These are phyloP conservation scores for Aspergillus nidulans DNA, from an alignment of 495 filamentous ascomycete genomes.

Conservation along the genomic window DNA sequence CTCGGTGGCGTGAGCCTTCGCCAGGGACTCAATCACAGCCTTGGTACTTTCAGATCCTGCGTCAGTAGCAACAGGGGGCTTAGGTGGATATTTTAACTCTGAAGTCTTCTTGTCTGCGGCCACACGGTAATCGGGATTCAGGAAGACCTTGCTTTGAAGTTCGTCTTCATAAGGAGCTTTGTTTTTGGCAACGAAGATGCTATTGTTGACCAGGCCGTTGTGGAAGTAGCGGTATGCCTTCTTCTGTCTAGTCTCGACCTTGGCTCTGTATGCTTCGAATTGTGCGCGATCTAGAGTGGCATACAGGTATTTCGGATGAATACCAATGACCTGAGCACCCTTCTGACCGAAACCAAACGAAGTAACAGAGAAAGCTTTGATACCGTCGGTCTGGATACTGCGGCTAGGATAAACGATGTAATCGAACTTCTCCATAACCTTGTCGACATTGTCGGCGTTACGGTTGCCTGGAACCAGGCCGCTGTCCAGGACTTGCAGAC, in stretches of 20 bases:
- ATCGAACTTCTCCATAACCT: constrained; percentile 94
- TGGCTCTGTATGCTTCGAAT: constrained; percentile 75
- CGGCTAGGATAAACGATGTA: constrained; percentile 95
- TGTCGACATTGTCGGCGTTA: constrained; percentile 96
- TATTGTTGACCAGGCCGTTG: constrained; percentile 94
- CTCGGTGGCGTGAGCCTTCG: constrained; percentile 61
- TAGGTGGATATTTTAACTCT: constrained; percentile 64
- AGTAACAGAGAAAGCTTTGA: constrained; percentile 97
- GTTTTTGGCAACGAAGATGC: constrained; percentile 91
- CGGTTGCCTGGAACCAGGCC: constrained; percentile 95
- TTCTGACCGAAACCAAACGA: constrained; percentile 99
- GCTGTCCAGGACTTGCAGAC: constrained; percentile 87
- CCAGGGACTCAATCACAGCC: constrained; percentile 72
- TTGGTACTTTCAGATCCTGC: constrained; percentile 58
- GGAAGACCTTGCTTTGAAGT: constrained; percentile 80
- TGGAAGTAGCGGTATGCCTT: constrained; percentile 98
- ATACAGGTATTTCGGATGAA: constrained; percentile 93
- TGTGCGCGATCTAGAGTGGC: constrained; percentile 86
- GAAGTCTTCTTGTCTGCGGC: constrained; percentile 76
- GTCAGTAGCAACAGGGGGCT: constrained; percentile 55
- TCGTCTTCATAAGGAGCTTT: constrained; percentile 84
- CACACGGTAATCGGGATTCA: constrained; percentile 93
- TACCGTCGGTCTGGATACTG: constrained; percentile 92
- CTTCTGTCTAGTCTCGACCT: constrained; percentile 91
- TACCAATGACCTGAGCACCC: constrained; percentile 93